Conservation (phyloP, 1,284 basidiomycete genomes). For the Leccinum subfulvum region DNA sequence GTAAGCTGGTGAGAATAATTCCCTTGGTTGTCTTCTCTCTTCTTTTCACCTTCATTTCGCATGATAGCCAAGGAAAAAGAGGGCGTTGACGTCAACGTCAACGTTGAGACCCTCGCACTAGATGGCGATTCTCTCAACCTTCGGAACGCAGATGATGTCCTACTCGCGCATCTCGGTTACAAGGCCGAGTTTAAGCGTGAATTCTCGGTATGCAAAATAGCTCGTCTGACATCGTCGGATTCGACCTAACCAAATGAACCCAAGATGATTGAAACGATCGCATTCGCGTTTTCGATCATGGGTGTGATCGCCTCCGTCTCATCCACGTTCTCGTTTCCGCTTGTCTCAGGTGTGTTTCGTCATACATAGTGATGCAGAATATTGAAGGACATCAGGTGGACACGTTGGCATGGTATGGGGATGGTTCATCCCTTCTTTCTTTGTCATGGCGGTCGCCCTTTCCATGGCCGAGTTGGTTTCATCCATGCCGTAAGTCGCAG, state of each 20-base stretch:
- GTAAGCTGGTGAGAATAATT: background rate
- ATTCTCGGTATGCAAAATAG: slow-evolving; percentile 55
- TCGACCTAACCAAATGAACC: background rate
- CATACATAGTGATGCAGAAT: background rate
- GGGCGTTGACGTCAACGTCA: background rate
- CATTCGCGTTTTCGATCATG: slow-evolving; percentile 76
- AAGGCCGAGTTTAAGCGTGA: slow-evolving; percentile 75
- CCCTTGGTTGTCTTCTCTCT: background rate
- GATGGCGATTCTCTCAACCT: slow-evolving; percentile 9
- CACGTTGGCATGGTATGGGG: slow-evolving; percentile 78
- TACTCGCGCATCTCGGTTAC: slow-evolving; percentile 69
- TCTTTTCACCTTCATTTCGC: background rate
- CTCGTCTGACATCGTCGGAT: background rate
- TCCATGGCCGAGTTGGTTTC: slow-evolving; percentile 74
- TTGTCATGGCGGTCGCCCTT: slow-evolving; percentile 64
- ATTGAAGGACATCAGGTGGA: slow-evolving; percentile 44
- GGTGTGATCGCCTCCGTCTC: slow-evolving; percentile 69
- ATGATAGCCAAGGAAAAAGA: background rate
- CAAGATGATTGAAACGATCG: slow-evolving; percentile 61
- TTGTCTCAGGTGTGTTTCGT: slow-evolving; percentile 49
- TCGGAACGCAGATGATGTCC: slow-evolving; percentile 49
- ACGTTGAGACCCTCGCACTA: background rate
- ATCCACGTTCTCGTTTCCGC: slow-evolving; percentile 63
- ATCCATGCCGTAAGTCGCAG: slow-evolving; percentile 65
- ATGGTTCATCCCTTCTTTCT: slow-evolving; percentile 71